These are phyloP conservation scores for Peronospora belbahrii DNA, from an alignment of 352 stramenopile species.

Conservation along the genomic window DNA sequence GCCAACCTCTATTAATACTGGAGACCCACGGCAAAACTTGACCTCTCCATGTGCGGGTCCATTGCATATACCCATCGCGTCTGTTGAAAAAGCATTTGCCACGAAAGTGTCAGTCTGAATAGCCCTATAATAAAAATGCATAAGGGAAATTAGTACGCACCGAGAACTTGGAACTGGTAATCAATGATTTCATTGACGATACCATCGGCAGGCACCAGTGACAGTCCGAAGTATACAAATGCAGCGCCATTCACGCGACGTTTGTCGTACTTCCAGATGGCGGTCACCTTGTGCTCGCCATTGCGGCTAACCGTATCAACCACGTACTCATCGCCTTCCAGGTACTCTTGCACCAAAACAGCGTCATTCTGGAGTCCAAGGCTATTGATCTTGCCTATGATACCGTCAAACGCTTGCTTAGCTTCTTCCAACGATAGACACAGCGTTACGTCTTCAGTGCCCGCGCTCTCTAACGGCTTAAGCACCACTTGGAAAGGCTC, in stretches of 20 bases:
- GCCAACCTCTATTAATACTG: constrained; percentile 93
- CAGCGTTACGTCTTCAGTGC: constrained; percentile 76
- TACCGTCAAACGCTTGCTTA: constrained; percentile 72
- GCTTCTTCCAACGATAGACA: constrained; percentile 70
- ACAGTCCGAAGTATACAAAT: constrained; percentile 92
- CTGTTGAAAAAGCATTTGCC: constrained; percentile 6
- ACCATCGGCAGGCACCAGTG: constrained; percentile 54
- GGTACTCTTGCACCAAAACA: constrained; percentile 89
- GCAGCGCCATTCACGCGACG: constrained; percentile 88
- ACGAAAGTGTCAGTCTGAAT: background rate
- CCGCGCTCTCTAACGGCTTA: constrained; percentile 83
- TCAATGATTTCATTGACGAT: constrained; percentile 76
- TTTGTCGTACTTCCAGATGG: constrained; percentile 98
- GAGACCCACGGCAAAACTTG: constrained; percentile 76
- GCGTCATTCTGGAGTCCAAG: constrained; percentile 81
- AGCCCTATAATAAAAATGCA: background rate
- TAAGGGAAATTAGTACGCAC: constrained; percentile 11
- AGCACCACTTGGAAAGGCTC: constrained; percentile 83
- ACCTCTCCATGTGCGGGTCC: constrained; percentile 77
- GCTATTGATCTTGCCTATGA: constrained; percentile 83
- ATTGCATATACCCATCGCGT: constrained; percentile 67
- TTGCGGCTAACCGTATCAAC: constrained; percentile 92
- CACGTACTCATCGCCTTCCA: constrained; percentile 93
- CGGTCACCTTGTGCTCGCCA: constrained; percentile 91
- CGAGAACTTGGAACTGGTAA: constrained; percentile 75